These are phyloP conservation scores for Beauveria rudraprayagi DNA, from an alignment of 2,329 filamentous ascomycete species.

Conservation along the genomic window DNA sequence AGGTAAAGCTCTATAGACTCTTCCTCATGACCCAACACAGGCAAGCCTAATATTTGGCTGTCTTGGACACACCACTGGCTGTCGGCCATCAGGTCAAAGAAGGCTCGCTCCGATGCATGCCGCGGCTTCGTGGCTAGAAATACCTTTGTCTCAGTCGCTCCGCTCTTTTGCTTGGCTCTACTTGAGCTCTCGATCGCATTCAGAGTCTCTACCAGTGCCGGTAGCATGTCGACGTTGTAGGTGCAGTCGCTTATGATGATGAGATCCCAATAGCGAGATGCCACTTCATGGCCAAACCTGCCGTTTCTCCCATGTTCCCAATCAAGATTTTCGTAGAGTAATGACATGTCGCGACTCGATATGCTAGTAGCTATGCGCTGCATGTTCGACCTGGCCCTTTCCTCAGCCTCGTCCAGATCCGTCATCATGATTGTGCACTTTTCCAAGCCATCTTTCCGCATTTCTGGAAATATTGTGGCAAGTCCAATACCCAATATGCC, in stretches of 20 bases:
- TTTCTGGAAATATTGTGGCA: slow-evolving; percentile 26
- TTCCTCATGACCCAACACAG: slow-evolving; percentile 34
- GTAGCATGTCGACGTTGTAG: slow-evolving; percentile 50
- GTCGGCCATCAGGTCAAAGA: slow-evolving; percentile 39
- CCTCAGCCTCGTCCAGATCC: slow-evolving; percentile 46
- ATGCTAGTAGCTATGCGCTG: slow-evolving; percentile 14
- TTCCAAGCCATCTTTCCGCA: slow-evolving; percentile 14
- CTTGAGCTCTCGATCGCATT: slow-evolving; percentile 38
- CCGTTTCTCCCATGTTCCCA: slow-evolving; percentile 45
- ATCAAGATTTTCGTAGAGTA: slow-evolving; percentile 45
- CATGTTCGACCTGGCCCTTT: slow-evolving; percentile 41
- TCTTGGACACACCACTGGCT: slow-evolving; percentile 38
- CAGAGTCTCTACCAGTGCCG: slow-evolving; percentile 45
- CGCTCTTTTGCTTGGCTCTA: slow-evolving; percentile 11
- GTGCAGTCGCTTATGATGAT: slow-evolving; percentile 53
- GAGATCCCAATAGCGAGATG: slow-evolving; percentile 40
- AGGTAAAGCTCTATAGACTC: slow-evolving; percentile 46
- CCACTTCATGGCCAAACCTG: slow-evolving; percentile 32
- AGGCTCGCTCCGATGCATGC: slow-evolving; percentile 41
- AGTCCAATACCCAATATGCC: slow-evolving; percentile 47
- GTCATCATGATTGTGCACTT: slow-evolving; percentile 41
- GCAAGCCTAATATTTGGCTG: slow-evolving; percentile 35
- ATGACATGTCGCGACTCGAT: slow-evolving; percentile 22
- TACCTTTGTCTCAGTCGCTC: slow-evolving; percentile 30
- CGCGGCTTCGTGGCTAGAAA: slow-evolving; percentile 49